These are phyloP conservation scores for Blastomyces percursus DNA, from an alignment of 2,329 filamentous ascomycete species.

Conservation along the genomic window DNA sequence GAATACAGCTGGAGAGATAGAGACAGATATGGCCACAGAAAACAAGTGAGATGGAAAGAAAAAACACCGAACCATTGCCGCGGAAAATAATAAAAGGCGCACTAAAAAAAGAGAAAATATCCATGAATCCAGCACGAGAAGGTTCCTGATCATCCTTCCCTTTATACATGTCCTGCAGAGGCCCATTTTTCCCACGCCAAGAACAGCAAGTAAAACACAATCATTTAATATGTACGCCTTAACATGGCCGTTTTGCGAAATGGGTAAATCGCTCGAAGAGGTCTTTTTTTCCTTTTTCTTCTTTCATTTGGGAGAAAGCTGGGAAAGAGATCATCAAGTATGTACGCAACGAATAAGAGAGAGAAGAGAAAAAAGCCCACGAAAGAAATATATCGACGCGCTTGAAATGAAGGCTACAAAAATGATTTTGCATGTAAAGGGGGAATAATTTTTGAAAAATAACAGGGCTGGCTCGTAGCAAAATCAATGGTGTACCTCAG, in stretches of 20 bases:
- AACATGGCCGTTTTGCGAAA: constrained; percentile 4
- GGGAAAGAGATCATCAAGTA: neutral
- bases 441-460: neutral
- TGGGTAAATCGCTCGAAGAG: neutral
- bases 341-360: constrained; percentile 9
- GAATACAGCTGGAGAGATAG: constrained; percentile 8
- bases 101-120: constrained; percentile 10
- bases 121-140: constrained; percentile 5
- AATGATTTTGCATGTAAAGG: neutral
- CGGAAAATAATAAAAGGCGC: neutral
- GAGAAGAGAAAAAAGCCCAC: constrained; percentile 3
- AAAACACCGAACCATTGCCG: constrained; percentile 2
- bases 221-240: constrained; percentile 5
- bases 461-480: neutral
- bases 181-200: constrained; percentile 1
- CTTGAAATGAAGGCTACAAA: neutral
- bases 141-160: neutral
- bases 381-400: neutral
- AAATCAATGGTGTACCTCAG: neutral
- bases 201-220: constrained; percentile 11
- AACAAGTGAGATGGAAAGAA: neutral
- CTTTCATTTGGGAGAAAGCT: neutral
- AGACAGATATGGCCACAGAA: constrained; percentile 6
- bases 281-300: neutral
- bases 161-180: neutral